phyloP scores from a whole-genome alignment of 2,329 filamentous ascomycete species.

The Didymella lethalis region DNA sequence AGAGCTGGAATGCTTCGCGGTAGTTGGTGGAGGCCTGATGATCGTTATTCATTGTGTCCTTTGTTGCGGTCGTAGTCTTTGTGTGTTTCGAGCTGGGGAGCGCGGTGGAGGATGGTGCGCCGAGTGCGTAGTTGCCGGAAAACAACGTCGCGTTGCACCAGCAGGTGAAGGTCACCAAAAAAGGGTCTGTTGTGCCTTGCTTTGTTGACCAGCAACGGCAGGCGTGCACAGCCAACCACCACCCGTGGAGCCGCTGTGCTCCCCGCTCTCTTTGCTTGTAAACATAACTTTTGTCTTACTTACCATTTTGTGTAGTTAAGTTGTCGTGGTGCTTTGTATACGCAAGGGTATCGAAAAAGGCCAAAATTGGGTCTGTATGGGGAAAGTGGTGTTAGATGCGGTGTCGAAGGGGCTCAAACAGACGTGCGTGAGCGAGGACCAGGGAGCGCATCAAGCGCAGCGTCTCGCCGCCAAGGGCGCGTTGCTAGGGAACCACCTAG shows the following conservation, averaged over 20 bases:
- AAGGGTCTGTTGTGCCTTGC: slow-evolving; percentile 29
- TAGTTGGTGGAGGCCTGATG: slow-evolving; percentile 87
- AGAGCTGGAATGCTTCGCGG: slow-evolving; percentile 99
- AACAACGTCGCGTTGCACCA: slow-evolving; percentile 12
- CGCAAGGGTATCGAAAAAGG: slow-evolving; percentile 14
- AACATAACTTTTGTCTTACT: slow-evolving; percentile 16
- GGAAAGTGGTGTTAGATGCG: slow-evolving; percentile 23
- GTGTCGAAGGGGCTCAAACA: slow-evolving; percentile 26
- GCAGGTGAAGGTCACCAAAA: slow-evolving; percentile 9
- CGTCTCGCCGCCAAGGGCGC: slow-evolving; percentile 30
- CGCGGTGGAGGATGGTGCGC: slow-evolving; percentile 14
- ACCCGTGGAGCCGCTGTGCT: slow-evolving; percentile 14
- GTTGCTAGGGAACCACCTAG: slow-evolving; percentile 22
- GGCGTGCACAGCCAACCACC: slow-evolving; percentile 28
- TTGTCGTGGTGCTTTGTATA: slow-evolving; percentile 9
- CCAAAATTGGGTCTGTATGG: slow-evolving; percentile 22
- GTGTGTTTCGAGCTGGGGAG: slow-evolving; percentile 10
- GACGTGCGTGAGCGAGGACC: slow-evolving; percentile 24
- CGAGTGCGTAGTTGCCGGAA: slow-evolving; percentile 13
- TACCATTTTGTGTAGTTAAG: slow-evolving; percentile 30
- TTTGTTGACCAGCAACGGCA: slow-evolving; percentile 26
- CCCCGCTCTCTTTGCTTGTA: slow-evolving; percentile 2
- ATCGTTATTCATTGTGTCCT: slow-evolving; percentile 47
- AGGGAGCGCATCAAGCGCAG: slow-evolving; percentile 38
- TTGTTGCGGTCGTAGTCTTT: slow-evolving; percentile 18